Evolutionary conservation across 2,329 filamentous ascomycete genomes (phyloP).

Genomic region (Colletotrichum tropicicola): DNA sequence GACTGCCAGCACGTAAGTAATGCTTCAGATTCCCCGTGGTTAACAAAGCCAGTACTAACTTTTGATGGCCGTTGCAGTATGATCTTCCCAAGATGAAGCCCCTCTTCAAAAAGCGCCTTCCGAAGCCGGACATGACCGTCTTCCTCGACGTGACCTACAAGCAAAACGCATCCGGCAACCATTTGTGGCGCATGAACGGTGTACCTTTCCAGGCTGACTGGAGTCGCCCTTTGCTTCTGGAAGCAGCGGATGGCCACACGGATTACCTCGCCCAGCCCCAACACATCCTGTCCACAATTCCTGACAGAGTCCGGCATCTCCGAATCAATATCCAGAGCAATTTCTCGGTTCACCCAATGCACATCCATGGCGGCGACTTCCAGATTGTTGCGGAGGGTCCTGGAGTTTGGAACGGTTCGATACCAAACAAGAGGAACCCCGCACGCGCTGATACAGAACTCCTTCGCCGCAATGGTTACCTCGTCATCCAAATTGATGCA

Average conservation of each 20-base stretch:
- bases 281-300: slow-evolving; percentile 16
- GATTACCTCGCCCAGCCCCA: slow-evolving; percentile 16
- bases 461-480: slow-evolving; percentile 36
- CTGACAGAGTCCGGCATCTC: slow-evolving; percentile 41
- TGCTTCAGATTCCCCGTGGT: too few species aligned
- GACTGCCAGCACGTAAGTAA: slow-evolving; percentile 16
- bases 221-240: slow-evolving; percentile 14
- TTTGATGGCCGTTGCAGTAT: not conserved
- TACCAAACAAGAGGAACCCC: slow-evolving; percentile 18
- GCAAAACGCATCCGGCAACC: slow-evolving; percentile 12
- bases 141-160: slow-evolving; percentile 4
- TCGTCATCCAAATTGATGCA: slow-evolving; percentile 54
- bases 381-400: slow-evolving; percentile 54
- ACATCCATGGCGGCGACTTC: slow-evolving; percentile 70
- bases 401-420: slow-evolving; percentile 33
- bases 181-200: slow-evolving; percentile 17
- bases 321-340: slow-evolving; percentile 68
- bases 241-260: slow-evolving; percentile 1
- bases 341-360: slow-evolving; percentile 69
- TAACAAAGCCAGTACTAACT: too few species aligned
- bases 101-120: slow-evolving; percentile 15
- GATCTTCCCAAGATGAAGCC: slow-evolving; percentile 5
- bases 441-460: slow-evolving; percentile 18
- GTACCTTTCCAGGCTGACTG: slow-evolving; percentile 25
- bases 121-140: slow-evolving; percentile 7